Percentiles rank a stretch among this genome's conserved stretches.
Conservation (phyloP, 179 eudicot genomes). For the Heliamphora pulchella region DNA sequence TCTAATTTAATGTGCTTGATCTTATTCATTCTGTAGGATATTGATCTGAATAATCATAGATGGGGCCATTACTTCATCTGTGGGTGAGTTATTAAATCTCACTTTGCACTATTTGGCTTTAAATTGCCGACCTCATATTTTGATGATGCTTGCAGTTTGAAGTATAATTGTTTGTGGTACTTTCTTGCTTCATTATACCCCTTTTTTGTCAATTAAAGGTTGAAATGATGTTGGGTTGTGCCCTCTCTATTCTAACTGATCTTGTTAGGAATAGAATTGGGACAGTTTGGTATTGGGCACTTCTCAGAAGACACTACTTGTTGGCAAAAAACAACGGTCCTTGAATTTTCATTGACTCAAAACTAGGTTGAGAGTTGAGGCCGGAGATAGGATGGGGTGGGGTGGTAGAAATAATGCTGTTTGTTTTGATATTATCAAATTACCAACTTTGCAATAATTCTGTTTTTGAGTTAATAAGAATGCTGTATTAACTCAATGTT, state of each 20-base stretch:
- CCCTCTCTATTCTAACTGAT: neutral
- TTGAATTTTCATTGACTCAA: neutral
- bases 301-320: neutral
- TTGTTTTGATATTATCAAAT: neutral
- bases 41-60: slow-evolving; percentile 83
- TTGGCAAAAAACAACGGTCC: neutral
- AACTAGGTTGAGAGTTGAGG: neutral
- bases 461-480: neutral
- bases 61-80: slow-evolving; percentile 99
- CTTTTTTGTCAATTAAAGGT: neutral
- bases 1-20: neutral
- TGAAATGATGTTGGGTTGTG: neutral
- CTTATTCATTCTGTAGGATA: slow-evolving; percentile 40
- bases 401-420: slow-evolving; percentile 6
- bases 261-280: neutral
- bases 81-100: slow-evolving; percentile 46
- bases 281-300: slow-evolving; percentile 4
- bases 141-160: neutral
- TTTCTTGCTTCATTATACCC: neutral
- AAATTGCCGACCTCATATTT: neutral
- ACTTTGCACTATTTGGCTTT: neutral
- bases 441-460: neutral
- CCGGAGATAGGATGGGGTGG: neutral
- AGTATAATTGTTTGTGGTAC: neutral
- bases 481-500: neutral